phyloP scores from a whole-genome alignment of 2,329 filamentous ascomycete genomes.

The Fusarium phyllophilum region DNA sequence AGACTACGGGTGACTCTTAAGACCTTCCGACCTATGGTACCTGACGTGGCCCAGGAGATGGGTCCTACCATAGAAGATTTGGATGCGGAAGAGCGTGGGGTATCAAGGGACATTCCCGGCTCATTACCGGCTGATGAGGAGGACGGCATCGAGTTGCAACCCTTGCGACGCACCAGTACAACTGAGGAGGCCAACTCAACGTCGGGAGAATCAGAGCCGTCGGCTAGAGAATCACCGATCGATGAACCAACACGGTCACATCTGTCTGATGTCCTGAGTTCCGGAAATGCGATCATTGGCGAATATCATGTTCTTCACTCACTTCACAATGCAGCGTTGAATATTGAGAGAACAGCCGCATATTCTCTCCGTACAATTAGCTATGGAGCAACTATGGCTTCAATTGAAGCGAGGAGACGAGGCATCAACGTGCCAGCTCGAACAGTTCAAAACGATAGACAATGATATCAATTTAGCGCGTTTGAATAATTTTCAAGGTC shows the following conservation, averaged over 20 bases:
- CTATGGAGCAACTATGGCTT: conserved; percentile 65
- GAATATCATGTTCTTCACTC: conserved; percentile 65
- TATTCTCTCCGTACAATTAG: conserved; percentile 64
- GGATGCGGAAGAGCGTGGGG: conserved; percentile 67
- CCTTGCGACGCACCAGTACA: conserved; percentile 42
- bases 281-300: conserved; percentile 64
- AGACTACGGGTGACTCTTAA: conserved; percentile 61
- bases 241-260: conserved; percentile 51
- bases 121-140: conserved; percentile 50
- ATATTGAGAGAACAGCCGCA: conserved; percentile 59
- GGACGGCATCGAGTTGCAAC: conserved; percentile 59
- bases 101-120: conserved; percentile 54
- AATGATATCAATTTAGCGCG: conserved; percentile 12
- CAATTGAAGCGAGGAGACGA: conserved; percentile 58
- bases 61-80: conserved; percentile 58
- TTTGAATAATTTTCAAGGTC: neutral
- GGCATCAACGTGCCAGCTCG: conserved; percentile 40
- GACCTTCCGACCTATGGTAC: conserved; percentile 50
- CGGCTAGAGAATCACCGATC: conserved; percentile 38
- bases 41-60: conserved; percentile 43
- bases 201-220: conserved; percentile 44
- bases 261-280: conserved; percentile 61
- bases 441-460: conserved; percentile 35
- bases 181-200: conserved; percentile 39
- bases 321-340: conserved; percentile 58